Percentiles rank a stretch among this genome's conserved stretches.
Conservation (phyloP, 768 basidiomycete genomes). For the Lentinus tigrinus region DNA sequence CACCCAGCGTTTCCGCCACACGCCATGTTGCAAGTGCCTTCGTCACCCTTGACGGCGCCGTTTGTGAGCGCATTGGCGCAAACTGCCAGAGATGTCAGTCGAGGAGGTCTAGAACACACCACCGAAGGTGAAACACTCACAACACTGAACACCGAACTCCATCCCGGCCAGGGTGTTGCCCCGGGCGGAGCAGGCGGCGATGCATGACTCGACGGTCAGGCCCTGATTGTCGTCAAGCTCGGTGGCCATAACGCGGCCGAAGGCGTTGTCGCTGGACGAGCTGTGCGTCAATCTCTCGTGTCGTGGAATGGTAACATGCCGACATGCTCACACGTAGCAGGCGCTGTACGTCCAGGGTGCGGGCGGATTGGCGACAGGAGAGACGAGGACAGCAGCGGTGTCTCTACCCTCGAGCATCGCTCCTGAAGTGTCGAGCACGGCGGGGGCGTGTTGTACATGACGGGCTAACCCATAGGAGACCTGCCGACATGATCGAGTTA, state of each 20-base stretch:
- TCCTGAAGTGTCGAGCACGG: constrained; percentile 9
- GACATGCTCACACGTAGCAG: constrained; percentile 64
- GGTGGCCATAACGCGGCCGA: constrained; percentile 58
- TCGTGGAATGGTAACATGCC: background rate
- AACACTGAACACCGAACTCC: constrained; percentile 57
- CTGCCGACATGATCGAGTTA: background rate
- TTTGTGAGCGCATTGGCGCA: constrained; percentile 68
- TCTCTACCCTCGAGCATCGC: constrained; percentile 19
- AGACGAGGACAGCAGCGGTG: constrained; percentile 23
- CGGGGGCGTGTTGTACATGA: constrained; percentile 12
- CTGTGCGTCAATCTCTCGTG: background rate
- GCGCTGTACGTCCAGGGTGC: constrained; percentile 57
- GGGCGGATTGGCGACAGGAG: constrained; percentile 53
- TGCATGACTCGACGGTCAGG: constrained; percentile 64
- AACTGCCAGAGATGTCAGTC: constrained; percentile 39
- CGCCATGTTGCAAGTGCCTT: constrained; percentile 64
- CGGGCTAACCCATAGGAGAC: constrained; percentile 9
- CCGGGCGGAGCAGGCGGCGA: constrained; percentile 50
- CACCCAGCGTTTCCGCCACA: constrained; percentile 71
- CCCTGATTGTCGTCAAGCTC: constrained; percentile 36
- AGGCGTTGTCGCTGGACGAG: constrained; percentile 53
- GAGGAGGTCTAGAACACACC: too few species aligned
- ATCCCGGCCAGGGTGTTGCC: constrained; percentile 68
- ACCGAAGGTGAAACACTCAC: constrained; percentile 35
- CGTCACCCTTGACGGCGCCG: constrained; percentile 52